Percentiles rank a stretch among this genome's conserved stretches.
phyloP scores from a whole-genome alignment of 805 yeast genomes.

The Hanseniaspora clermontiae region DNA sequence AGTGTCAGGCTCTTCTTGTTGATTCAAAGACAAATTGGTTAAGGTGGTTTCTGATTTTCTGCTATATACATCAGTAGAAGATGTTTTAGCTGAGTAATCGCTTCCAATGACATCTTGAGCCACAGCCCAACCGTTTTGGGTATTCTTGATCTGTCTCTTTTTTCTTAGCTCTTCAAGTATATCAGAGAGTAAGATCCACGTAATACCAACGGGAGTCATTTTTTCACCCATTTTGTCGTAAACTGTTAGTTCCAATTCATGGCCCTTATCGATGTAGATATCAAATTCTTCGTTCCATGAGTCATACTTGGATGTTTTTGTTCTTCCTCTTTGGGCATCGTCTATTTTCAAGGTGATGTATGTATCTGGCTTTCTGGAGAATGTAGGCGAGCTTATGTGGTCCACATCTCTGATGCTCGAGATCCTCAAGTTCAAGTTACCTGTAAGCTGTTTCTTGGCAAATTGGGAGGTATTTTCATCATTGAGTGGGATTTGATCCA shows the following conservation, averaged over 20 bases:
- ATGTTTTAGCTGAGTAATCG: constrained; percentile 5
- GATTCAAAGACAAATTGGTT: neutral
- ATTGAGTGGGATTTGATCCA: constrained; percentile 17
- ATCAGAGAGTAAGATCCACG: constrained; percentile 84
- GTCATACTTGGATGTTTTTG: constrained; percentile 63
- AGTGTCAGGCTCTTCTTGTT: neutral
- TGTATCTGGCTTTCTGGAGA: constrained; percentile 68
- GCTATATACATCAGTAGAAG: constrained; percentile 12
- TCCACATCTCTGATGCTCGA: constrained; percentile 78
- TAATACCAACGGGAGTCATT: constrained; percentile 75
- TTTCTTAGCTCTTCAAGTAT: constrained; percentile 90
- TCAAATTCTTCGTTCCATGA: constrained; percentile 73
- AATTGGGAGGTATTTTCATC: constrained; percentile 43
- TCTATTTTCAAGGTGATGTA: constrained; percentile 70
- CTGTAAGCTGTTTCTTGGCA: constrained; percentile 74
- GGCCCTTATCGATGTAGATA: constrained; percentile 75
- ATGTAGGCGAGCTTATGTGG: constrained; percentile 76
- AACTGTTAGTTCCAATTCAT: constrained; percentile 79
- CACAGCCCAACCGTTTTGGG: constrained; percentile 74
- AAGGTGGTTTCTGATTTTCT: constrained; percentile 17
- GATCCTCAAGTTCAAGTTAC: constrained; percentile 60
- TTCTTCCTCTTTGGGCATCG: constrained; percentile 68
- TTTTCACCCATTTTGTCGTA: constrained; percentile 62
- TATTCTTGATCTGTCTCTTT: constrained; percentile 62
- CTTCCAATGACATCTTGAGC: constrained; percentile 43